Evolutionary conservation across 305 asterid species (phyloP).

Genomic region (Nicotiana rustica): DNA sequence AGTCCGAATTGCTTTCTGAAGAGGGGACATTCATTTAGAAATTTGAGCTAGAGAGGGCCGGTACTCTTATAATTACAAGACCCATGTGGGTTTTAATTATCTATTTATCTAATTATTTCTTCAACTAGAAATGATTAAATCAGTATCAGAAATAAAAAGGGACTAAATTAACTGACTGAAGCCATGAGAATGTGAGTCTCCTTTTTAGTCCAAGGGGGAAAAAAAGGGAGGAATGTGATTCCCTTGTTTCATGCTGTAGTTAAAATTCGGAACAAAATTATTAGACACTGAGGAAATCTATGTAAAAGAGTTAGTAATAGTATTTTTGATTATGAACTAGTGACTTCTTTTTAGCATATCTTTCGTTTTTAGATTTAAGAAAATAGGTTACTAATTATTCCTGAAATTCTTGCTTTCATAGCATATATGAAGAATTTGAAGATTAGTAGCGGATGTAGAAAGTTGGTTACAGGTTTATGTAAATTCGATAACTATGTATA

Average conservation of each 20-base stretch:
- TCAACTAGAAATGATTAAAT: not conserved
- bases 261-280: not conserved
- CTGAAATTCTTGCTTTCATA: not conserved
- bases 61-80: conserved; percentile 49
- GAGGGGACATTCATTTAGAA: conserved; percentile 56
- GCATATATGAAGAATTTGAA: not conserved
- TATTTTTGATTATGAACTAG: not conserved
- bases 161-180: not conserved
- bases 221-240: not conserved
- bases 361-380: not conserved
- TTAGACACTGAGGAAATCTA: not conserved
- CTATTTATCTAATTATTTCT: not conserved
- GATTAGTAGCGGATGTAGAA: not conserved
- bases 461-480: no score
- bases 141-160: not conserved
- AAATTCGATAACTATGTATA: no score
- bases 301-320: not conserved
- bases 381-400: no score
- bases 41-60: conserved; percentile 47
- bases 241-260: not conserved
- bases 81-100: conserved; percentile 48
- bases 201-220: no score
- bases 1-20: conserved; percentile 49
- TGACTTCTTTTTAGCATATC: not conserved
- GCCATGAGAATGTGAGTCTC: no score